Conservation (phyloP, 495 filamentous ascomycete genomes). For the Hypoxylon trugodes region DNA sequence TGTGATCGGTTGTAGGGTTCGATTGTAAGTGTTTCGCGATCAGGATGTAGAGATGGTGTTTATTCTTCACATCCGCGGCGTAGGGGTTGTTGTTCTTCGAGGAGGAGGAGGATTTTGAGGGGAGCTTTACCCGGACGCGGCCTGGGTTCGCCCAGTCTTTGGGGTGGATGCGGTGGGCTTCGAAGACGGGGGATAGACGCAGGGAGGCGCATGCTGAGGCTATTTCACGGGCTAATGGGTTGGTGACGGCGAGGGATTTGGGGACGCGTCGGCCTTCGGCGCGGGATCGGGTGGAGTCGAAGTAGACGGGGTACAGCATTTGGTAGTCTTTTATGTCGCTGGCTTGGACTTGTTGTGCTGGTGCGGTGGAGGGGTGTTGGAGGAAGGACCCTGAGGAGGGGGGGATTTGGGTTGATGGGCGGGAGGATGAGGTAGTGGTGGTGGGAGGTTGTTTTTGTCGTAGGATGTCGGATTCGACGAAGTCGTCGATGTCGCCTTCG, state of each 20-base stretch:
- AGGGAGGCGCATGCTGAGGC: slow-evolving; percentile 80
- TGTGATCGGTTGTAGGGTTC: slow-evolving; percentile 76
- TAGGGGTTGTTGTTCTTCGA: not conserved
- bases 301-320: slow-evolving; percentile 95
- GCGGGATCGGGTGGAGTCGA: slow-evolving; percentile 78
- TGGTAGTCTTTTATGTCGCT: slow-evolving; percentile 70
- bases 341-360: slow-evolving; percentile 49
- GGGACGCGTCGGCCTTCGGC: slow-evolving; percentile 82
- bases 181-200: slow-evolving; percentile 79
- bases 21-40: slow-evolving; percentile 75
- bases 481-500: slow-evolving; percentile 70
- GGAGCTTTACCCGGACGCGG: slow-evolving; percentile 77
- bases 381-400: slow-evolving; percentile 9
- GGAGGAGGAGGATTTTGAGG: slow-evolving; percentile 5
- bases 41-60: slow-evolving; percentile 85
- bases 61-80: slow-evolving; percentile 71
- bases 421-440: slow-evolving; percentile 27
- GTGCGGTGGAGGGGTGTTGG: slow-evolving; percentile 37
- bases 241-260: slow-evolving; percentile 73
- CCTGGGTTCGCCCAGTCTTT: slow-evolving; percentile 98
- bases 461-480: slow-evolving; percentile 59
- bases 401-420: slow-evolving; percentile 38
- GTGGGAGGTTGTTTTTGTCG: slow-evolving; percentile 32
- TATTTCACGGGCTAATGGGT: slow-evolving; percentile 90
- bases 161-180: slow-evolving; percentile 91